Conservation (phyloP, 495 filamentous ascomycete species). For the Aspergillus bridgeri region DNA sequence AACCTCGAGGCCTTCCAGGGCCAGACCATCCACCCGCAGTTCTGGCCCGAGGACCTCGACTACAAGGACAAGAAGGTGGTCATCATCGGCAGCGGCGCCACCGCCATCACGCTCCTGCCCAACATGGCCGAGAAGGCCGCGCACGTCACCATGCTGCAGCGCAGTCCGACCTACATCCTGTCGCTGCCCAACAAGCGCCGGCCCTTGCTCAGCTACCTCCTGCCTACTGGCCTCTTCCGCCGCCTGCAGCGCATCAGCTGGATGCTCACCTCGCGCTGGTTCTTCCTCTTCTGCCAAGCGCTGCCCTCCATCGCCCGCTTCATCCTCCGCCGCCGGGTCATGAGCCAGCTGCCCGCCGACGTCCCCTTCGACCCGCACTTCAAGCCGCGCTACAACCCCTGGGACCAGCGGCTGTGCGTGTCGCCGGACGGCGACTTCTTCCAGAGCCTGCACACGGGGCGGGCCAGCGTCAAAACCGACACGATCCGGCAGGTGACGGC, state of each 20-base stretch:
- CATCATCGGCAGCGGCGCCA: conserved; percentile 56
- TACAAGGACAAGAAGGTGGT: conserved; percentile 51
- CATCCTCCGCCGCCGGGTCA: conserved; percentile 41
- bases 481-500: conserved; percentile 61
- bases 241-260: conserved; percentile 44
- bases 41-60: conserved; percentile 51
- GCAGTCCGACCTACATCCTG: conserved; percentile 59
- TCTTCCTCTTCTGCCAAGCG: conserved; percentile 52
- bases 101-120: conserved; percentile 53
- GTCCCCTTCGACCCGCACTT: conserved; percentile 65
- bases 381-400: conserved; percentile 66
- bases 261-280: conserved; percentile 42
- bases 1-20: conserved; percentile 40
- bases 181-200: conserved; percentile 42
- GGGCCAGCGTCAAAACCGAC: conserved; percentile 63
- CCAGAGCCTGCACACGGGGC: conserved; percentile 52
- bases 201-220: conserved; percentile 34
- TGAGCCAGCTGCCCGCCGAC: conserved; percentile 49
- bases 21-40: conserved; percentile 48
- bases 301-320: conserved; percentile 52
- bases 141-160: conserved; percentile 53
- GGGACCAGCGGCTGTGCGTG: conserved; percentile 71
- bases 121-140: conserved; percentile 42
- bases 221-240: conserved; percentile 33
- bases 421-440: conserved; percentile 74